A percentile compares a stretch with the other conserved stretches of the same genome.
Evolutionary conservation across 768 basidiomycete species (phyloP).

Genomic region (Neoboletus magnificus): DNA sequence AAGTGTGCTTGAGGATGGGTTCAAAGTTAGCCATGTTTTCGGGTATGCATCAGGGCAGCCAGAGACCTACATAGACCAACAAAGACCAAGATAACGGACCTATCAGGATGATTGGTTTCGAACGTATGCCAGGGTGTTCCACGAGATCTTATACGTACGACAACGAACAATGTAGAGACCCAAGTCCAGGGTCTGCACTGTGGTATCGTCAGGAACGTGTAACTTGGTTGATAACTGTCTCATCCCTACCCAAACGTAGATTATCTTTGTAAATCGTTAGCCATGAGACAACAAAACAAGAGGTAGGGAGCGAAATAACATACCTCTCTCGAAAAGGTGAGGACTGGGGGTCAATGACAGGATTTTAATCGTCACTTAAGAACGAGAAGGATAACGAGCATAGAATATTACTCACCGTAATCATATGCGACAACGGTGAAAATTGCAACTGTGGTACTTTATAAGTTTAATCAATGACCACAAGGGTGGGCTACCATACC

Average conservation of each 20-base stretch:
- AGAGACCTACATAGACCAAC: constrained; percentile 7
- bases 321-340: constrained; percentile 15
- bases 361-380: background rate
- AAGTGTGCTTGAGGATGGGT: background rate
- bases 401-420: background rate
- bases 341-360: background rate
- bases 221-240: background rate
- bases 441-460: background rate
- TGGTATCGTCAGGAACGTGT: background rate
- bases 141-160: constrained; percentile 5
- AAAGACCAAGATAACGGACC: constrained; percentile 17
- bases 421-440: constrained; percentile 6
- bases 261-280: constrained; percentile 4
- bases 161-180: constrained; percentile 14
- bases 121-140: background rate
- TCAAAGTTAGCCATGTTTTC: background rate
- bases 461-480: background rate
- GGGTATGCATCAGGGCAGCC: no score
- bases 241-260: constrained; percentile 12
- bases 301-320: background rate
- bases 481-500: background rate
- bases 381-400: background rate
- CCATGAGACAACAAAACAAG: background rate
- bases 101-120: background rate
- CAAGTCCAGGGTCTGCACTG: constrained; percentile 11